Evolutionary conservation across 2,329 filamentous ascomycete genomes (phyloP).

Genomic region (Trichoderma polysporum): DNA sequence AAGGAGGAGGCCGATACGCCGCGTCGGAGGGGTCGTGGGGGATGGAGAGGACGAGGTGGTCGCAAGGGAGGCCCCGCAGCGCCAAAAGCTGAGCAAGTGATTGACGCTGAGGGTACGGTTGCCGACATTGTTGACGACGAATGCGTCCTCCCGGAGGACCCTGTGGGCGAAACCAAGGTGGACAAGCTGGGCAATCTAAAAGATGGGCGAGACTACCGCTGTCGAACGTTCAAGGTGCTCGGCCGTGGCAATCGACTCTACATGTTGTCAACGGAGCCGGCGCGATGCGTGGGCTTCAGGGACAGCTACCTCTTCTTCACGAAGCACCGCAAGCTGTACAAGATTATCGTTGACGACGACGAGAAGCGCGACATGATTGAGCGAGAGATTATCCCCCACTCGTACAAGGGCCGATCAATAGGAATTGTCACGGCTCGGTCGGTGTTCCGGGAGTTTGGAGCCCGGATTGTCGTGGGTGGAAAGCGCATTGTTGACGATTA

Average conservation of each 20-base stretch:
- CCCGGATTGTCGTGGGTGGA: slow-evolving; percentile 89
- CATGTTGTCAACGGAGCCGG: slow-evolving; percentile 98
- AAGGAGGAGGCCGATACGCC: slow-evolving; percentile 58
- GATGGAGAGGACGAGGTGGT: slow-evolving; percentile 68
- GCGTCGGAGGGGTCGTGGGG: slow-evolving; percentile 64
- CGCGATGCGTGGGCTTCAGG: slow-evolving; percentile 92
- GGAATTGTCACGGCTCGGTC: slow-evolving; percentile 95
- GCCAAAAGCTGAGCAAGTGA: slow-evolving; percentile 77
- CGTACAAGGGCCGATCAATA: slow-evolving; percentile 96
- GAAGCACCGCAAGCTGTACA: slow-evolving; percentile 93
- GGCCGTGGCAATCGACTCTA: slow-evolving; percentile 84
- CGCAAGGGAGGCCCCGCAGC: slow-evolving; percentile 68
- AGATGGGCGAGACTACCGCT: slow-evolving; percentile 87
- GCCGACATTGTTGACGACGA: slow-evolving; percentile 91
- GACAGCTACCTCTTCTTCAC: slow-evolving; percentile 99
- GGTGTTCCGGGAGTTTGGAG: slow-evolving; percentile 95
- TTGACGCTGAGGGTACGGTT: slow-evolving; percentile 91
- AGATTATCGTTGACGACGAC: slow-evolving; percentile 97
- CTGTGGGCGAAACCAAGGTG: slow-evolving; percentile 89
- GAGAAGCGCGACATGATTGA: slow-evolving; percentile 97
- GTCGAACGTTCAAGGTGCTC: slow-evolving; percentile 88
- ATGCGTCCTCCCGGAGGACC: slow-evolving; percentile 81
- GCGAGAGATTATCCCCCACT: slow-evolving; percentile 92
- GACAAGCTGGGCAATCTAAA: slow-evolving; percentile 82
- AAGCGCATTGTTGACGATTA: slow-evolving; percentile 88